phyloP scores from a whole-genome alignment of 345 rosid genomes.

The Moricandia arvensis region DNA sequence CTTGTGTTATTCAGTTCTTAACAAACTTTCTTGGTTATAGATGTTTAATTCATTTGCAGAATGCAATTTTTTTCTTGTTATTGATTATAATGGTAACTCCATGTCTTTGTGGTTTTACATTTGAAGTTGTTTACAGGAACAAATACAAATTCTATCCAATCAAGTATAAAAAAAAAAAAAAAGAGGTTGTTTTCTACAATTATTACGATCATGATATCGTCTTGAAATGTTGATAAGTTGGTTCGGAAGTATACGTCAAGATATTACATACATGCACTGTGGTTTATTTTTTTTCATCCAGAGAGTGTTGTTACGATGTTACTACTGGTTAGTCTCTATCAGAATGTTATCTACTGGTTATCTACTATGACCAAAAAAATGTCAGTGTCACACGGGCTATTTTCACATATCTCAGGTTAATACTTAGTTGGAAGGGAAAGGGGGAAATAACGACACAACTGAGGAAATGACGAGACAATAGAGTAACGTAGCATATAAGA shows the following conservation, averaged over 20 bases:
- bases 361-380: no score
- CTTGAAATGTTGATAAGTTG: not conserved
- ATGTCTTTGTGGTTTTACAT: not conserved
- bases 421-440: not conserved
- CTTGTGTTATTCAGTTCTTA: not conserved
- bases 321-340: not conserved
- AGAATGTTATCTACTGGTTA: not conserved
- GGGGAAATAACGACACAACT: not conserved
- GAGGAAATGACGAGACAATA: not conserved
- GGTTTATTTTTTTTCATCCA: not conserved
- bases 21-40: not conserved
- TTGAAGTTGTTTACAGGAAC: not conserved
- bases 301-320: not conserved
- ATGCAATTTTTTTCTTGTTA: not conserved
- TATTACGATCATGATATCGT: not conserved
- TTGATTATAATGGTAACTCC: not conserved
- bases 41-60: not conserved
- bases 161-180: not conserved
- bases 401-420: not conserved
- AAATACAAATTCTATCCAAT: not conserved
- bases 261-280: not conserved
- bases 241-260: not conserved
- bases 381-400: slow-evolving; percentile 5
- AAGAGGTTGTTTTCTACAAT: not conserved
- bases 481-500: slow-evolving; percentile 29